Conservation (phyloP, 768 basidiomycete species). For the Tricholoma bakamatsutake region DNA sequence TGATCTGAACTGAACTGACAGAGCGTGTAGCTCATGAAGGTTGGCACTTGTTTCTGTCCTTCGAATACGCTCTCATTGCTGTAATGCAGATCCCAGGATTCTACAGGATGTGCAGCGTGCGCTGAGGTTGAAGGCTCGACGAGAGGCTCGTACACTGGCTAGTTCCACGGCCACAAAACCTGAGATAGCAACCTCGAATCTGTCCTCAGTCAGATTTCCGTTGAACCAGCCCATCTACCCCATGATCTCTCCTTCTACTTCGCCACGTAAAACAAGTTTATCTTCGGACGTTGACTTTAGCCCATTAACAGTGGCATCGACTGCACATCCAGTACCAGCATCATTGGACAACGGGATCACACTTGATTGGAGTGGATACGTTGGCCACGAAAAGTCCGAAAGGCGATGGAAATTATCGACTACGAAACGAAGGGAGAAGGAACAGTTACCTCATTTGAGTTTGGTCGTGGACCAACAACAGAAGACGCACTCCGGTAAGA, state of each 20-base stretch:
- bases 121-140: constrained; percentile 63
- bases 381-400: constrained; percentile 50
- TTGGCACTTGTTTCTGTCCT: background rate
- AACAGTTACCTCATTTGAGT: constrained; percentile 35
- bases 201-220: constrained; percentile 21
- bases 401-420: constrained; percentile 56
- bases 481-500: constrained; percentile 47
- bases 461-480: constrained; percentile 55
- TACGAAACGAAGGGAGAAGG: constrained; percentile 55
- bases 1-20: constrained; percentile 11
- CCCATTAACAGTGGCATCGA: constrained; percentile 46
- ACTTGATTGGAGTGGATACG: constrained; percentile 66
- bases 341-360: constrained; percentile 66
- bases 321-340: constrained; percentile 58
- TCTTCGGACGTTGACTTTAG: constrained; percentile 63
- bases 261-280: constrained; percentile 22
- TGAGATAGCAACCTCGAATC: constrained; percentile 12
- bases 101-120: constrained; percentile 78
- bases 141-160: constrained; percentile 54
- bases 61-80: background rate
- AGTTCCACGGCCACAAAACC: constrained; percentile 17
- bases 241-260: constrained; percentile 14
- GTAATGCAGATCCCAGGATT: constrained; percentile 62
- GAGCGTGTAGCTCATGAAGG: constrained; percentile 63
- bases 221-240: constrained; percentile 25